phyloP scores from a whole-genome alignment of 306 rosid genomes.

The Trichosanthes cucumerina region DNA sequence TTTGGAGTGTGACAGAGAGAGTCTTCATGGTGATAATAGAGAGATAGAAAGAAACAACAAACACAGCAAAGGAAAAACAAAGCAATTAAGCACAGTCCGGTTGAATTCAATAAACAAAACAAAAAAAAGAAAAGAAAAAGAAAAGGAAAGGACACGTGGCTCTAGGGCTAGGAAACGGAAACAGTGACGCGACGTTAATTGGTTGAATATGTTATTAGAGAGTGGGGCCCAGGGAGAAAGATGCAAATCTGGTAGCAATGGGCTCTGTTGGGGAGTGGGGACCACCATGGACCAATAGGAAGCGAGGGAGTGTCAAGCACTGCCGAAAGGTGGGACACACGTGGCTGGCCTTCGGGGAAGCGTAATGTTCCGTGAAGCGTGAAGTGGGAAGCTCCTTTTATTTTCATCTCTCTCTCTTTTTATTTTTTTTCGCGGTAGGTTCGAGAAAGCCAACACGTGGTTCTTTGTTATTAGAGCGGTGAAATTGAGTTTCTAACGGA shows the following conservation, averaged over 20 bases:
- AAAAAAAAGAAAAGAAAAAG: too few species aligned
- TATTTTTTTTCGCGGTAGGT: not conserved
- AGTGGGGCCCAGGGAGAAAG: conserved; percentile 14
- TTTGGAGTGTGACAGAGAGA: not conserved
- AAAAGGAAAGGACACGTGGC: not conserved
- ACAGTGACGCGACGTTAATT: conserved; percentile 12
- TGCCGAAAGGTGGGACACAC: conserved; percentile 30
- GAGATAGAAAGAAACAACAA: not conserved
- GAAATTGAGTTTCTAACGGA: not conserved
- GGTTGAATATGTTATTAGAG: conserved; percentile 1
- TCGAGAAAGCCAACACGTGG: conserved; percentile 2
- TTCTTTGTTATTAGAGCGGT: not conserved
- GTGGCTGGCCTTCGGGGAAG: conserved; percentile 22
- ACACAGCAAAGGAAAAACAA: not conserved
- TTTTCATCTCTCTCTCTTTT: not conserved
- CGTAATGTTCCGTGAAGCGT: conserved; percentile 16
- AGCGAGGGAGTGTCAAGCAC: conserved; percentile 25
- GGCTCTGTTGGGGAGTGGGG: conserved; percentile 12
- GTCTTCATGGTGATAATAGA: not conserved
- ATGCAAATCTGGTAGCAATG: conserved; percentile 13
- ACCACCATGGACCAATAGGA: conserved; percentile 21
- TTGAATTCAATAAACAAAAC: too few species aligned
- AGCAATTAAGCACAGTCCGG: not conserved
- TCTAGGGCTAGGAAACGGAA: not conserved
- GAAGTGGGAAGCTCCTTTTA: not conserved